Base-by-base conservation (phyloP, 2,329 filamentous ascomycete genomes). In the Colletotrichum sp. region DNA sequence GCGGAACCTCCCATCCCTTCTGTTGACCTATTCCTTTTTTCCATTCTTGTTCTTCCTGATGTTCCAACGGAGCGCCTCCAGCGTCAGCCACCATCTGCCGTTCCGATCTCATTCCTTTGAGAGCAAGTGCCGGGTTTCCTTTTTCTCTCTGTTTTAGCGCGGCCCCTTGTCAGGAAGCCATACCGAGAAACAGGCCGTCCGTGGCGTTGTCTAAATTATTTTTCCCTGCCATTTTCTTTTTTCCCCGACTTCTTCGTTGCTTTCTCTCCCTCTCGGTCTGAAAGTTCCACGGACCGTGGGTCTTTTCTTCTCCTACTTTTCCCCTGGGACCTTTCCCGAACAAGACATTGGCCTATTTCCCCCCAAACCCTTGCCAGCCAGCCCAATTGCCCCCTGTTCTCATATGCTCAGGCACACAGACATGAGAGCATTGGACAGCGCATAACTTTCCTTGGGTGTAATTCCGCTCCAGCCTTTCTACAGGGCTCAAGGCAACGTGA, bases 91-190 rank as follows among this genome's bases (percentile, higher is more conserved):
- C 62, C 71, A 39, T 27, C 52, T 70, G 25, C 61, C 61, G 62
- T 62, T 71, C 71, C 57, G 27, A 69, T 75, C 30, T 49, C 34
- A 25, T 63, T 69, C 19, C 69, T 72, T 72, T 72, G 59, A 34
- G 19, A 25, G 44, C 72, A 61, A 75, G 62, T 71, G 69, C 72
- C 72, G 72, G 52, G 27, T 29, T 32, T 44, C 19, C n/a, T 16
- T 19, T 61, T 25, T 34, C 34, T 12, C 62, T 62, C 49, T 22
- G 34, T 57, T 63, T 63, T 71, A 66, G 72, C 34, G n/a, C 59
- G 27, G 39, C 57, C 66, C 39, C 57, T 29, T 22, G 61, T 34
- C 72, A 49, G 22, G 39, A 25, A 61, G 13, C 36, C 44, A 49
- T 49, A 22, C 44, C 39, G 29, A 63, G 59, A 65, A 29, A 30